Percentiles rank a stretch among this genome's conserved stretches.
phyloP scores from a whole-genome alignment of 345 rosid genomes.

The Sapria himalayana region DNA sequence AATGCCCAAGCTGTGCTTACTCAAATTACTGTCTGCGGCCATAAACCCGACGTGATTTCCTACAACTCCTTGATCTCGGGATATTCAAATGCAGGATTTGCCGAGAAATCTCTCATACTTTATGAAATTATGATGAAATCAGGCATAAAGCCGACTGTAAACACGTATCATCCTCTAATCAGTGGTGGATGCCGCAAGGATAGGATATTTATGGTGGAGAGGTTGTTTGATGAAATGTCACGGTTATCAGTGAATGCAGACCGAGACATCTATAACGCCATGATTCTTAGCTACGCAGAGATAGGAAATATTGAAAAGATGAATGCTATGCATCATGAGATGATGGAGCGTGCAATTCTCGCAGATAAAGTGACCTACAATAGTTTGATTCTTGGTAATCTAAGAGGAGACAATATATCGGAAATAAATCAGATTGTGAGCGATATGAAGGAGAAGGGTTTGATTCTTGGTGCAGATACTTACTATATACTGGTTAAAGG shows the following conservation, averaged over 20 bases:
- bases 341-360: constrained; percentile 27
- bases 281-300: constrained; percentile 33
- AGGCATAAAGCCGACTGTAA: constrained; percentile 34
- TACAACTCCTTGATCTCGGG: constrained; percentile 63
- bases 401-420: constrained; percentile 23
- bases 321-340: constrained; percentile 22
- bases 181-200: constrained; percentile 27
- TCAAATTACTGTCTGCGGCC: constrained; percentile 25
- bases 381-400: constrained; percentile 37
- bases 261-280: constrained; percentile 24
- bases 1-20: constrained; percentile 53
- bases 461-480: constrained; percentile 46
- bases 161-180: constrained; percentile 42
- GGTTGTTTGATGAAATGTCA: constrained; percentile 31
- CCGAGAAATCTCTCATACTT: constrained; percentile 31
- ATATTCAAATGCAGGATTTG: constrained; percentile 25
- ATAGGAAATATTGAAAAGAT: constrained; percentile 33
- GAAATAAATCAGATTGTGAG: constrained; percentile 22
- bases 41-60: constrained; percentile 42
- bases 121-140: constrained; percentile 40
- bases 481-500: constrained; percentile 41
- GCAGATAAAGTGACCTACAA: constrained; percentile 46
- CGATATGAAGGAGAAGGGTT: constrained; percentile 30
- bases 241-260: constrained; percentile 33
- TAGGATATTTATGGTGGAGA: constrained; percentile 24